These are phyloP conservation scores for Microascus cirrosus DNA, from an alignment of 2,329 filamentous ascomycete species.

Conservation along the genomic window DNA sequence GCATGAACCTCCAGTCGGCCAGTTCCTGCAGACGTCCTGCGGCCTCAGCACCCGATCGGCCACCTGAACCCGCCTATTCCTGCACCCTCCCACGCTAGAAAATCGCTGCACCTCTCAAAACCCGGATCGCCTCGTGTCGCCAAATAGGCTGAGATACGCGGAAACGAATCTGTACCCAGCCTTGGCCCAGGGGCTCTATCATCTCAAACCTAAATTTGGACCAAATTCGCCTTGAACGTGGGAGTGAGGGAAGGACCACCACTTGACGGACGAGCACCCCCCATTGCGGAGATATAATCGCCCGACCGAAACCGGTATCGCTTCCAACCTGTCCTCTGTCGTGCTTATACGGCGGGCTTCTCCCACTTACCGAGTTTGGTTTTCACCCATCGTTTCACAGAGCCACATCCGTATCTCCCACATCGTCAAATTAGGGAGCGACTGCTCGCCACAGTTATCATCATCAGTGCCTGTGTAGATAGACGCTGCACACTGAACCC, in stretches of 20 bases:
- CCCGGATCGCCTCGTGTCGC: background rate
- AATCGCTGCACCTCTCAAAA: background rate
- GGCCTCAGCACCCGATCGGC: background rate
- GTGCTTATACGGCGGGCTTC: background rate
- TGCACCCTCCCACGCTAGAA: background rate
- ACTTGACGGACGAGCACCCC: background rate
- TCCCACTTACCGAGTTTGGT: background rate
- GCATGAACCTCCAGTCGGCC: too few relatives aligned
- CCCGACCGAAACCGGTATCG: background rate
- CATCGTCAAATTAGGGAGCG: too few relatives aligned
- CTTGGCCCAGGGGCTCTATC: background rate
- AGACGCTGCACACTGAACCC: background rate
- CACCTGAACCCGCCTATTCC: background rate
- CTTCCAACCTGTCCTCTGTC: background rate
- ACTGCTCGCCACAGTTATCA: background rate
- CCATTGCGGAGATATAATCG: background rate
- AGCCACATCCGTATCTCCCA: background rate
- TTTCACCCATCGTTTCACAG: background rate
- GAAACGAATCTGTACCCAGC: background rate
- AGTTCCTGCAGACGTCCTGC: too few relatives aligned
- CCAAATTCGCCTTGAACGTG: too few relatives aligned
- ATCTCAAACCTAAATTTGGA: background rate
- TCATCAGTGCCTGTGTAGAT: background rate
- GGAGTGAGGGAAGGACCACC: background rate
- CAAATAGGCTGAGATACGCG: background rate